phyloP scores from a whole-genome alignment of 83 land plant species.

The Diphasiastrum complanatum region DNA sequence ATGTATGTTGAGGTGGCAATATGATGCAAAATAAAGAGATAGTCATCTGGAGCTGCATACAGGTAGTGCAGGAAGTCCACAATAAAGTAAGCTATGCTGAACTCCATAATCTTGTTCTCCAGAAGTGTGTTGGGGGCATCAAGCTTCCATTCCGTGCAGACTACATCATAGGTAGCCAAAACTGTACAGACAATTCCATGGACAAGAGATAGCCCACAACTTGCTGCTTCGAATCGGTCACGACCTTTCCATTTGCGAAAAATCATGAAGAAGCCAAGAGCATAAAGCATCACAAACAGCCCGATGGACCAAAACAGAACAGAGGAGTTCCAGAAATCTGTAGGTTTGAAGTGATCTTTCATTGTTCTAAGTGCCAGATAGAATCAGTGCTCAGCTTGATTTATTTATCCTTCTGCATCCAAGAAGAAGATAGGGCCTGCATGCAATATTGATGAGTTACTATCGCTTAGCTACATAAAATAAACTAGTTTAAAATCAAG shows the following conservation, averaged over 20 bases:
- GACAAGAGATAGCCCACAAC: conserved; percentile 17
- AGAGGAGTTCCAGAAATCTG: no score
- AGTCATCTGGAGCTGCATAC: conserved; percentile 4
- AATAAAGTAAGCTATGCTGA: conserved; percentile 21
- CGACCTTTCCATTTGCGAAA: conserved; percentile 19
- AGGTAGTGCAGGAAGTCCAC: conserved; percentile 19
- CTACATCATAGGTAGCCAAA: conserved; percentile 19
- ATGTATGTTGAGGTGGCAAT: conserved; percentile 21
- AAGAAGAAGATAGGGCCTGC: no score
- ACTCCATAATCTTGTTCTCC: conserved; percentile 19
- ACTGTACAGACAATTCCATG: conserved; percentile 15
- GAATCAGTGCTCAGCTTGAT: no score
- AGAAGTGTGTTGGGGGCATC: conserved; percentile 16
- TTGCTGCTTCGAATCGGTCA: conserved; percentile 20
- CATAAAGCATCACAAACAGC: conserved; percentile 9
- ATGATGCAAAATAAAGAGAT: conserved; percentile 15
- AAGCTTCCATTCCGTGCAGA: neutral
- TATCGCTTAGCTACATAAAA: no score
- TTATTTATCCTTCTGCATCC: no score
- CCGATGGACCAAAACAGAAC: no score
- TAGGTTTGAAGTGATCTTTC: no score
- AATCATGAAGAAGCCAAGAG: conserved; percentile 11
- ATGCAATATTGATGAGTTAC: no score
- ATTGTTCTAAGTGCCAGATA: no score
- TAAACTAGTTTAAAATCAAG: no score